phyloP scores from a whole-genome alignment of 495 filamentous ascomycete species.

The Cenococcum geophilum region DNA sequence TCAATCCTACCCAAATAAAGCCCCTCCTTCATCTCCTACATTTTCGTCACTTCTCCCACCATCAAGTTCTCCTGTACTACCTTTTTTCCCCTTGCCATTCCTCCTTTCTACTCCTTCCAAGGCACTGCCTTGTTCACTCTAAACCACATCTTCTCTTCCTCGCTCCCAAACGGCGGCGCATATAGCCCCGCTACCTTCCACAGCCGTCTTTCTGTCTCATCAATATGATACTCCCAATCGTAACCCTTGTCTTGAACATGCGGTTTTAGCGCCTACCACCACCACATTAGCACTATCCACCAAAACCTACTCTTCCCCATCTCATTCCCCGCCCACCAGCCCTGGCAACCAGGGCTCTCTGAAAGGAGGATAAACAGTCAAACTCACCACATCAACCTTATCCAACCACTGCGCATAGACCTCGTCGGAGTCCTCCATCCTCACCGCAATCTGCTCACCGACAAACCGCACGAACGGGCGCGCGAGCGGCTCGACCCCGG shows the following conservation, averaged over 20 bases:
- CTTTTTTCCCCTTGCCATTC: too few relatives aligned
- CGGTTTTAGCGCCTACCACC: slow-evolving; percentile 28
- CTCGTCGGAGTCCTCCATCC: slow-evolving; percentile 17
- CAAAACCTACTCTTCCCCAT: not conserved
- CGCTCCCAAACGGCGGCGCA: slow-evolving; percentile 22
- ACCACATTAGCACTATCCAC: not conserved
- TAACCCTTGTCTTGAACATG: slow-evolving; percentile 38
- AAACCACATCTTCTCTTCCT: slow-evolving; percentile 24
- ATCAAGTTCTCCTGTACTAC: too few relatives aligned
- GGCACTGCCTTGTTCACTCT: slow-evolving; percentile 15
- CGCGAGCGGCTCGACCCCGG: slow-evolving; percentile 4
- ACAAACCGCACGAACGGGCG: slow-evolving; percentile 38
- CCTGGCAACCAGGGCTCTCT: not conserved
- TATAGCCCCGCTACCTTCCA: slow-evolving; percentile 30
- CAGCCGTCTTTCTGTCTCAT: slow-evolving; percentile 36
- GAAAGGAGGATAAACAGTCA: not conserved
- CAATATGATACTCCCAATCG: slow-evolving; percentile 40
- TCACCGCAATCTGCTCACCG: slow-evolving; percentile 36
- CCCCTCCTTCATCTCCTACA: too few relatives aligned
- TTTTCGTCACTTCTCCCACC: too few relatives aligned
- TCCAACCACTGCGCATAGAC: slow-evolving; percentile 2
- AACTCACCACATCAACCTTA: slow-evolving; percentile 19
- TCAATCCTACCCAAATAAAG: too few relatives aligned
- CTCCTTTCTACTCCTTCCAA: slow-evolving; percentile 13
- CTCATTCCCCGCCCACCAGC: too few relatives aligned